Conservation (phyloP, 106 monocot genomes). For the Dioscorea dumetorum region DNA sequence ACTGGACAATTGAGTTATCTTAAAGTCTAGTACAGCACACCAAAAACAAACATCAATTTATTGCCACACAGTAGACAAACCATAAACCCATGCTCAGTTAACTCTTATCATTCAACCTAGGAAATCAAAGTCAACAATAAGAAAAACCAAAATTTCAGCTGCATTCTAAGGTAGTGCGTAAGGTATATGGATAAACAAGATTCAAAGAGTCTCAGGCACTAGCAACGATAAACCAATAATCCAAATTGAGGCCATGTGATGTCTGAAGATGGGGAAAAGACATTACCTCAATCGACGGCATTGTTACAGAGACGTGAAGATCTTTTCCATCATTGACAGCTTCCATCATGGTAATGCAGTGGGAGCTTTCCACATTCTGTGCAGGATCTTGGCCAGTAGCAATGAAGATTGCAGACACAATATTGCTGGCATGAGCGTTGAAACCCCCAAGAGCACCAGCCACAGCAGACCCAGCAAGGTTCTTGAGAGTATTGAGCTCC, state of each 20-base stretch:
- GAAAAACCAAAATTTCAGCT: too few species aligned
- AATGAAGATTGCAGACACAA: conserved; percentile 57
- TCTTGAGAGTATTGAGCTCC: conserved; percentile 59
- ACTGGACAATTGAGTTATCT: too few species aligned
- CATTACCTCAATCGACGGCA: conserved; percentile 65
- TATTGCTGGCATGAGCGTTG: conserved; percentile 75
- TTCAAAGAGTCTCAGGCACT: neutral
- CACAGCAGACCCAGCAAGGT: conserved; percentile 59
- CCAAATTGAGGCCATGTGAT: neutral
- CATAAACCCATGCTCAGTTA: too few species aligned
- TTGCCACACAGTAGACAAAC: too few species aligned
- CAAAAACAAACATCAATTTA: too few species aligned
- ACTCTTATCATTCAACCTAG: too few species aligned
- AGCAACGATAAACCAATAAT: too few species aligned
- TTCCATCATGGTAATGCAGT: conserved; percentile 78
- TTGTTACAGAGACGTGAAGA: conserved; percentile 65
- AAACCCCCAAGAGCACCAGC: conserved; percentile 65
- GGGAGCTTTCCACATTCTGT: conserved; percentile 74
- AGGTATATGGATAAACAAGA: neutral
- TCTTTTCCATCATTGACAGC: conserved; percentile 59
- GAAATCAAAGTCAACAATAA: too few species aligned
- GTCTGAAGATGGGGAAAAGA: neutral
- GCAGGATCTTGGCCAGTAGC: conserved; percentile 76
- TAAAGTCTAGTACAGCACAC: too few species aligned
- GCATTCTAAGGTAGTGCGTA: too few species aligned